Evolutionary conservation across 139 green algal species (phyloP).

Genomic region (Ulvella scutata): DNA sequence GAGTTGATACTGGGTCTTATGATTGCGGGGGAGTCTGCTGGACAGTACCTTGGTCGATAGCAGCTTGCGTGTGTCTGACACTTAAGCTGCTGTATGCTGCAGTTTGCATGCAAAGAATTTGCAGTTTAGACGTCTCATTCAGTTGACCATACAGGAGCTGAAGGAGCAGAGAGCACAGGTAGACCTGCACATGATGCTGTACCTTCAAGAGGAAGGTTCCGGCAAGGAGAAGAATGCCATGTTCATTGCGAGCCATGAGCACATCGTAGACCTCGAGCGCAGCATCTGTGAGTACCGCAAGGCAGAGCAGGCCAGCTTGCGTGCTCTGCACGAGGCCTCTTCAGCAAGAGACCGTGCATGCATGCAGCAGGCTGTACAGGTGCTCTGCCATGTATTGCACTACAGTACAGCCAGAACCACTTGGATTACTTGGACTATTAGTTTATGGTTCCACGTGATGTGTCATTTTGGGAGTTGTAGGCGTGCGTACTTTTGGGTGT

Average conservation of each 20-base stretch:
- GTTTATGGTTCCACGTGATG: too few relatives aligned
- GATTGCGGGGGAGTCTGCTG: conserved; percentile 9
- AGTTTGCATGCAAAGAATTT: conserved; percentile 6
- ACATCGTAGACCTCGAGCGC: conserved; percentile 5
- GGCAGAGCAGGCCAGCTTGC: conserved; percentile 1
- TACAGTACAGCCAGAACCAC: too few relatives aligned
- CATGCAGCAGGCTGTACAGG: background rate
- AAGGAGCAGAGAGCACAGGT: conserved; percentile 30
- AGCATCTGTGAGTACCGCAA: conserved; percentile 10
- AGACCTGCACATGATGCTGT: conserved; percentile 43
- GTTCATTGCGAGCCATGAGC: conserved; percentile 28
- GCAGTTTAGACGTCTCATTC: background rate
- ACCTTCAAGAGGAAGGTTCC: conserved; percentile 40
- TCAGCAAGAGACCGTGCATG: background rate
- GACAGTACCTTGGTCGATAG: conserved; percentile 20
- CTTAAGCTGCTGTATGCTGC: too few relatives aligned
- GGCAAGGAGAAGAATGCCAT: conserved; percentile 41
- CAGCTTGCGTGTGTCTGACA: conserved; percentile 7
- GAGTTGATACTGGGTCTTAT: too few relatives aligned
- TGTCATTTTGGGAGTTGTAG: too few relatives aligned
- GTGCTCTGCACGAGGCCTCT: background rate
- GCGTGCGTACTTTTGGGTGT: too few relatives aligned
- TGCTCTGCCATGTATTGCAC: conserved; percentile 6
- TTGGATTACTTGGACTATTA: too few relatives aligned
- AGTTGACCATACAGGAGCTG: background rate